These are phyloP conservation scores for Phytopythium mirpurense DNA, from an alignment of 352 stramenopile genomes.

Conservation along the genomic window DNA sequence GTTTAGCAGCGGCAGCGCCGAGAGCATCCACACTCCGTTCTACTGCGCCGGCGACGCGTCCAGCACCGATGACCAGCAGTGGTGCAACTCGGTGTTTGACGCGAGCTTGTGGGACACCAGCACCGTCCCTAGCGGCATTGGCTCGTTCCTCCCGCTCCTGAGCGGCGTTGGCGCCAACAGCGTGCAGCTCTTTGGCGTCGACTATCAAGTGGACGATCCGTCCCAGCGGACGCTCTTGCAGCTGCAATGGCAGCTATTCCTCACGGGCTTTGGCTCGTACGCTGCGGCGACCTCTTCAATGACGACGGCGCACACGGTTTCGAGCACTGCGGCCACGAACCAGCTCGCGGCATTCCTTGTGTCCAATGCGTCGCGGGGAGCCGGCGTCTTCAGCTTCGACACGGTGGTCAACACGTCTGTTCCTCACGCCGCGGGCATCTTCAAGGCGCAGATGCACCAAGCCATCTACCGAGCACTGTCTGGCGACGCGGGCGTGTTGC, in stretches of 20 bases:
- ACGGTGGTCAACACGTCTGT: conserved; percentile 32
- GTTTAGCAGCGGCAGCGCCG: not conserved
- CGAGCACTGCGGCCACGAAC: conserved; percentile 1
- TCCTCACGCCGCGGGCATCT: conserved; percentile 22
- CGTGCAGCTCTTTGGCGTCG: conserved; percentile 6
- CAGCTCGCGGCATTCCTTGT: conserved; percentile 27
- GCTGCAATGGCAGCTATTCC: conserved; percentile 3
- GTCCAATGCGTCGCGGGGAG: conserved; percentile 5
- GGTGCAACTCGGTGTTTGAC: conserved; percentile 6
- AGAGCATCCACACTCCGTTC: conserved; percentile 6
- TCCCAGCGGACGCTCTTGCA: not conserved
- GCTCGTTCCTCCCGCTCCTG: conserved; percentile 1
- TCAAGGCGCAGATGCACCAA: conserved; percentile 32
- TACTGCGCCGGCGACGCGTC: conserved; percentile 1
- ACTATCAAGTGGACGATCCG: not conserved
- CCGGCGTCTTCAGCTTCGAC: conserved; percentile 21
- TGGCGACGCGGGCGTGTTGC: conserved; percentile 9
- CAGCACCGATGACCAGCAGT: not conserved
- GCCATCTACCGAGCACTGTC: conserved; percentile 12
- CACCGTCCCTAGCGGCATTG: not conserved
- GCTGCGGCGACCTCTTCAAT: conserved; percentile 9
- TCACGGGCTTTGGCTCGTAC: conserved; percentile 13
- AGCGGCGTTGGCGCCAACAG: not conserved
- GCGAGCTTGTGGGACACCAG: not conserved
- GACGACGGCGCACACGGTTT: not conserved